A percentile compares a stretch with the other conserved stretches of the same genome.
Conservation (phyloP, 2,329 filamentous ascomycete species). For the Diaporthe sp. region DNA sequence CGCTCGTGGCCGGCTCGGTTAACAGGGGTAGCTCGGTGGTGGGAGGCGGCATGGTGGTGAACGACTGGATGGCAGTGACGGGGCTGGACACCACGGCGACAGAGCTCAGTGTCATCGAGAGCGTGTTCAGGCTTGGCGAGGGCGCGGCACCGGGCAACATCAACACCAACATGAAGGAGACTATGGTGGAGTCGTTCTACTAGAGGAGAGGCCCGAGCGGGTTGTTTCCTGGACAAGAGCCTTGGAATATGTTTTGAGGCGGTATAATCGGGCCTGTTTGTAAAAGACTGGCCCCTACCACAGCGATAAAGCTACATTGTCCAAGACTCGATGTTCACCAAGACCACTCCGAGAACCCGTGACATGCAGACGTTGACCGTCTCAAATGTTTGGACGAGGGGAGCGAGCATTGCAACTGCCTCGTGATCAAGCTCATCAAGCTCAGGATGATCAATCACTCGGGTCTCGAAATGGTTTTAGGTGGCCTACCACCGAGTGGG, state of each 20-base stretch:
- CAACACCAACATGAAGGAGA: slow-evolving; percentile 91
- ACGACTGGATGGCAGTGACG: slow-evolving; percentile 97
- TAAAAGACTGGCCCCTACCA: background rate
- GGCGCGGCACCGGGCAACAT: slow-evolving; percentile 83
- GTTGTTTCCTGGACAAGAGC: slow-evolving; percentile 13
- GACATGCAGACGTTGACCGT: background rate
- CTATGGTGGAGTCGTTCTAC: slow-evolving; percentile 99
- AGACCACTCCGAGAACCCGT: background rate
- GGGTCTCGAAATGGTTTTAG: background rate
- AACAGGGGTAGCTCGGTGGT: slow-evolving; percentile 95
- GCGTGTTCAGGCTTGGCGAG: slow-evolving; percentile 94
- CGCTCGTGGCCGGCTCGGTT: slow-evolving; percentile 92
- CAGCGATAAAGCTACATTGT: slow-evolving; percentile 20
- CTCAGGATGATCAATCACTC: slow-evolving; percentile 19
- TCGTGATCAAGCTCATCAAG: background rate
- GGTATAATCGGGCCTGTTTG: background rate
- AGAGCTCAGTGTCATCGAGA: slow-evolving; percentile 95
- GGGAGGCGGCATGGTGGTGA: slow-evolving; percentile 96
- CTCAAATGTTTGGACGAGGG: slow-evolving; percentile 22
- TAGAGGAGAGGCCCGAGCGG: slow-evolving; percentile 62
- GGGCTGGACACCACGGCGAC: slow-evolving; percentile 97
- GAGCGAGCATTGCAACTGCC: background rate
- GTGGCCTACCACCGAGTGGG: background rate
- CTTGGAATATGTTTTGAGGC: slow-evolving; percentile 1
- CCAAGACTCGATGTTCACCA: slow-evolving; percentile 5